Percentiles rank a stretch among this genome's conserved stretches.
phyloP scores from a whole-genome alignment of 1,139 yeast genomes.

The Dujonia santamariae region DNA sequence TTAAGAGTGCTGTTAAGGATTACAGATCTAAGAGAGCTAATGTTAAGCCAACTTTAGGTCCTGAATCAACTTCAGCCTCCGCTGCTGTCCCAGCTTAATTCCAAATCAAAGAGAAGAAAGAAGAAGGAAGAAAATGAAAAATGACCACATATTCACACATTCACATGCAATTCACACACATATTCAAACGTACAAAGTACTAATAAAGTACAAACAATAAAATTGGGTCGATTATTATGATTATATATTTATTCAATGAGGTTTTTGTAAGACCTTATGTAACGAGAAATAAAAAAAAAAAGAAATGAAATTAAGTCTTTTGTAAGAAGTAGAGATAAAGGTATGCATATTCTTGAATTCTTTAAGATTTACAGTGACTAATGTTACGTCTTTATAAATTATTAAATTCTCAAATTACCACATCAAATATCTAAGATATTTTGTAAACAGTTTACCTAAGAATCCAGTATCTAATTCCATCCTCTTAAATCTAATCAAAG shows the following conservation, averaged over 20 bases:
- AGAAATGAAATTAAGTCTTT: too few relatives aligned
- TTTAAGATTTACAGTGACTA: too few relatives aligned
- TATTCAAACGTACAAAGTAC: not conserved
- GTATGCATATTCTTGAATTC: too few relatives aligned
- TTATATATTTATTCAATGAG: not conserved
- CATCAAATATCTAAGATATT: constrained; percentile 17
- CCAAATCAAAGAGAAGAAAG: constrained; percentile 1
- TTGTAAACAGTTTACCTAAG: constrained; percentile 26
- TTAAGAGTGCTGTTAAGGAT: constrained; percentile 94
- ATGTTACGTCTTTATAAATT: too few relatives aligned
- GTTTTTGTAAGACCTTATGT: not conserved
- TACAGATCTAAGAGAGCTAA: constrained; percentile 68
- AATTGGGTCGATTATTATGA: not conserved
- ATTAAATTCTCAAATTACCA: constrained; percentile 3
- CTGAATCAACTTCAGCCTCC: constrained; percentile 32
- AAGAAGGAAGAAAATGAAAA: not conserved
- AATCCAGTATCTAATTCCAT: constrained; percentile 23
- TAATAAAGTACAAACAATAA: not conserved
- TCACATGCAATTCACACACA: not conserved
- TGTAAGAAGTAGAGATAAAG: too few relatives aligned
- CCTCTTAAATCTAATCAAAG: constrained; percentile 22
- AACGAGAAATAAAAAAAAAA: not conserved
- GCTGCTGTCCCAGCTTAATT: constrained; percentile 11
- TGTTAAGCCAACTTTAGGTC: constrained; percentile 50
- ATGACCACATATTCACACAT: not conserved